Conservation (phyloP, 164 flowering plant species). For the Annona cherimola region DNA sequence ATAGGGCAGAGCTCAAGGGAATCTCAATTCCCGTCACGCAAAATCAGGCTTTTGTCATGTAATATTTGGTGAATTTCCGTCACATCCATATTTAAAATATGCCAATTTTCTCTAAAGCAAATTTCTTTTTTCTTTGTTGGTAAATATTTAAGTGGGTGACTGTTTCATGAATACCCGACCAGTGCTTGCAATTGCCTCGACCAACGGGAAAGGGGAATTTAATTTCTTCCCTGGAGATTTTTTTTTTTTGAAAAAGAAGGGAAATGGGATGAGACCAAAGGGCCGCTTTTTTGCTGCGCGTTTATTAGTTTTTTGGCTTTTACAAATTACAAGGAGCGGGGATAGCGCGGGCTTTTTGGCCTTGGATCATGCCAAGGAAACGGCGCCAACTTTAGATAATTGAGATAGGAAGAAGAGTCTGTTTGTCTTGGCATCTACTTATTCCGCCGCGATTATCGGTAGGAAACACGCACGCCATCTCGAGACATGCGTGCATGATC, state of each 20-base stretch:
- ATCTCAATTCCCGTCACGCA: conserved; percentile 9
- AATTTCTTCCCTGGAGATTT: neutral
- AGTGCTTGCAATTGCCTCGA: conserved; percentile 5
- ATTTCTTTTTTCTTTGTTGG: neutral
- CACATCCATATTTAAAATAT: too few species aligned
- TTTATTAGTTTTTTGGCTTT: neutral
- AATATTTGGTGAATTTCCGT: neutral
- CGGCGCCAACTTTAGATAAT: conserved; percentile 18
- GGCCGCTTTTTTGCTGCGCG: conserved; percentile 10
- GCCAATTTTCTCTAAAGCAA: neutral
- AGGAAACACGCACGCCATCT: neutral
- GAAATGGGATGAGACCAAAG: conserved; percentile 7
- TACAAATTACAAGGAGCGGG: conserved; percentile 3
- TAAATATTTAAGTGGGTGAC: neutral
- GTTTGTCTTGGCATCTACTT: neutral
- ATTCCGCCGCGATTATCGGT: neutral
- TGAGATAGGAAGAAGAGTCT: neutral
- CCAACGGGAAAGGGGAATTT: neutral
- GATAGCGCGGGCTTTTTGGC: conserved; percentile 16
- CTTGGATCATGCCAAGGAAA: conserved; percentile 18
- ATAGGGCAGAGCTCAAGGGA: neutral
- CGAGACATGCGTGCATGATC: neutral
- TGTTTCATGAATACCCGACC: conserved; percentile 15
- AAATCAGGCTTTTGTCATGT: conserved; percentile 16
- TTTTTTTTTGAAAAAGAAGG: neutral